Conservation (phyloP, 495 filamentous ascomycete species). For the Aspergillus avenaceus region DNA sequence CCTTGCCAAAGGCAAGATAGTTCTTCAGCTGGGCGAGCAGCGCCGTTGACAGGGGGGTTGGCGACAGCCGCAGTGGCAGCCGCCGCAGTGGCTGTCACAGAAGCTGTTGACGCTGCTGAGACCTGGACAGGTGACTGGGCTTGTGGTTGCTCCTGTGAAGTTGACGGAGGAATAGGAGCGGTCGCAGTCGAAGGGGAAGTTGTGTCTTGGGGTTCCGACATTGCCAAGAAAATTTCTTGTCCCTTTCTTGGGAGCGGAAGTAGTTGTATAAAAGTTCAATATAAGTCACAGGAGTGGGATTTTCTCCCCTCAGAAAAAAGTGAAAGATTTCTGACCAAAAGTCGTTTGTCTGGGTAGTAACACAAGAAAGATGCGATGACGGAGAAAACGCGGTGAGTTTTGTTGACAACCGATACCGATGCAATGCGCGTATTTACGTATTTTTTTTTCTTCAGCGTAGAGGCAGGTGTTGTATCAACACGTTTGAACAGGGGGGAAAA, state of each 20-base stretch:
- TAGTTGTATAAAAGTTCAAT: slow-evolving; percentile 4
- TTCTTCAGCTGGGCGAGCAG: slow-evolving; percentile 44
- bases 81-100: slow-evolving; percentile 35
- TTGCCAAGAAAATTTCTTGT: slow-evolving; percentile 30
- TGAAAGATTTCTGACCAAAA: background rate
- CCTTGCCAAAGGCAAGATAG: slow-evolving; percentile 82
- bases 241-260: slow-evolving; percentile 23
- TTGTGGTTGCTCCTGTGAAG: slow-evolving; percentile 22
- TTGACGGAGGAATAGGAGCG: slow-evolving; percentile 26
- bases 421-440: background rate
- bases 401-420: slow-evolving; percentile 5
- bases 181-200: slow-evolving; percentile 16
- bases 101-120: slow-evolving; percentile 19
- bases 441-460: no score
- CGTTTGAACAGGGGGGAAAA: background rate
- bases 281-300: background rate
- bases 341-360: background rate
- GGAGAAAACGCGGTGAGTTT: slow-evolving; percentile 9
- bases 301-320: background rate
- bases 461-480: no score
- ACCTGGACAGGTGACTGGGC: slow-evolving; percentile 17
- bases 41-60: slow-evolving; percentile 33
- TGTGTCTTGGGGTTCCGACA: slow-evolving; percentile 26
- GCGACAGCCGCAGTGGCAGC: slow-evolving; percentile 43
- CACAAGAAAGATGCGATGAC: background rate